Base-by-base conservation (phyloP, 2,329 filamentous ascomycete species). In the Ophiocordyceps robertsii region DNA sequence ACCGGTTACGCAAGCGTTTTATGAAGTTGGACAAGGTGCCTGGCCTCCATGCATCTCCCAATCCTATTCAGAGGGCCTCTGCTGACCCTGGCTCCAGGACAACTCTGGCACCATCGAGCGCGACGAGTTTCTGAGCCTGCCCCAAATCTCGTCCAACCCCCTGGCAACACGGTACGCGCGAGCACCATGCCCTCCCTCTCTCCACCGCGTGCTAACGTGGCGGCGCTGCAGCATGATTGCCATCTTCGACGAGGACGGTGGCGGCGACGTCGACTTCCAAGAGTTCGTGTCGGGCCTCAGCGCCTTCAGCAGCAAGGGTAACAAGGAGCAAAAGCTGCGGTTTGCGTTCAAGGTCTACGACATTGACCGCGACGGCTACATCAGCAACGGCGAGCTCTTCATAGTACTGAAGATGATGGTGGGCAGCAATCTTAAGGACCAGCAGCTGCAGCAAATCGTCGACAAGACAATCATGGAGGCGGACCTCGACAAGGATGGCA, bases 371-470 rank as follows among this genome's bases (percentile, higher is more conserved):
- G 92, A 98, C 64, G 92, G 92, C 21, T 98, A 85, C 68, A 98
- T 98, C 59, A 94, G 86, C 70, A 98, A 98, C 65, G 92, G 92
- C 56, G 92, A 98, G 71, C 77, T 98, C 41, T 98, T 96, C 65
- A 96, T 98, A 57, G 92, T 98, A 58, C 75, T 98, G 57, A 98
- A 98, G 83, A 98, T 98, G 92, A 98, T 98, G 92, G 92, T 98
- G 41, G 92, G 92, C 46, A 95, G 85, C 70, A 98, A 98, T 65
- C 70, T 98, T 58, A 98, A 98, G 74, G 92, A 98, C 64, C 87
- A 95, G 67, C 92, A 98, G 69, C 69, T 98, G 61, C 92, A 98
- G 70, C 92, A 90, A 77, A 98, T 98, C 61, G 92, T 98, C 53
- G 92, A 98, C 71, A 98, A 98, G 79, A 98, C 92, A 46, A 96